Evolutionary conservation across 208 protist species (phyloP).

Genomic region (Crithidia brevicula): DNA sequence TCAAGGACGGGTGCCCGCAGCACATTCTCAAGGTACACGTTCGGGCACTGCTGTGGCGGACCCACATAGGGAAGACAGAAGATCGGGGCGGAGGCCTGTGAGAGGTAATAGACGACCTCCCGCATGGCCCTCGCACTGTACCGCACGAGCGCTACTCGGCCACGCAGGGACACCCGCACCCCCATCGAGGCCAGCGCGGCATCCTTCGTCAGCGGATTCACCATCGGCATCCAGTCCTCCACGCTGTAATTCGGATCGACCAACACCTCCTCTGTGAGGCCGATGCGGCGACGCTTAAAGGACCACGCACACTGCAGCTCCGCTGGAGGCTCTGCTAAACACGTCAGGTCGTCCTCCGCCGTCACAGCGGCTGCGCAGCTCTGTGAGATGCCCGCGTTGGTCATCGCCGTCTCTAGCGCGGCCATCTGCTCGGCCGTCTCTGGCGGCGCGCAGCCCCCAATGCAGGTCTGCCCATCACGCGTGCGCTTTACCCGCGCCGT

Average conservation of each 20-base stretch:
- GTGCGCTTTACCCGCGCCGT: conserved; percentile 17
- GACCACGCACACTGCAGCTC: conserved; percentile 2
- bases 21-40: conserved; percentile 15
- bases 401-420: background rate
- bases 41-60: conserved; percentile 18
- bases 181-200: conserved; percentile 12
- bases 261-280: conserved; percentile 2
- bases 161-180: conserved; percentile 17
- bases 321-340: background rate
- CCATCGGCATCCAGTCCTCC: conserved; percentile 28
- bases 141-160: conserved; percentile 8
- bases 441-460: background rate
- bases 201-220: conserved; percentile 29
- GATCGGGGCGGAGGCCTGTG: conserved; percentile 23
- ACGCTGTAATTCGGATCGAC: conserved; percentile 13
- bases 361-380: background rate
- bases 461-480: conserved; percentile 8
- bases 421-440: conserved; percentile 5
- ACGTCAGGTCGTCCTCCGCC: background rate
- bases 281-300: conserved; percentile 23
- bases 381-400: background rate
- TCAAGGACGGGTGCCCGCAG: background rate
- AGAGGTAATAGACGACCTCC: conserved; percentile 26
- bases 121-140: conserved; percentile 14
- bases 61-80: conserved; percentile 29